Conservation (phyloP, 192 early-diverging fungal genomes). For the Irineochytrium annulatum region DNA sequence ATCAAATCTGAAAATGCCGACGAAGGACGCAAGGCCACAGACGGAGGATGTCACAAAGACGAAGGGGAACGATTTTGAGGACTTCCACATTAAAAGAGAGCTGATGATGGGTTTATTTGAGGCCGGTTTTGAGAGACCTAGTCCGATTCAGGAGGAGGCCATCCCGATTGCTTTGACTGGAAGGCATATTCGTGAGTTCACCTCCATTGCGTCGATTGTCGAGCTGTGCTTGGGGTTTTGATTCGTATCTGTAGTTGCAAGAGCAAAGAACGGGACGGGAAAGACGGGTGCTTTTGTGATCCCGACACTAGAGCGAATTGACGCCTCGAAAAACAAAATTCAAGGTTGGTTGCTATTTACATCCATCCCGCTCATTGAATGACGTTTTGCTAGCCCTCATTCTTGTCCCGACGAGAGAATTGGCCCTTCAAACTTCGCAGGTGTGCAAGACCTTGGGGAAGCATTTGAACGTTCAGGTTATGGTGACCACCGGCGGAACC, state of each 20-base stretch:
- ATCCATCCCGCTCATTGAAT: background rate
- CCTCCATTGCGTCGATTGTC: background rate
- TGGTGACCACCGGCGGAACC: constrained; percentile 99
- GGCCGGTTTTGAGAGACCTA: constrained; percentile 95
- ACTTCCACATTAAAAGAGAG: constrained; percentile 95
- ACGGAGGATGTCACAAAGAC: constrained; percentile 96
- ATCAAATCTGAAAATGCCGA: constrained; percentile 57
- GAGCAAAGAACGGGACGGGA: constrained; percentile 85
- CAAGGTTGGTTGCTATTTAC: constrained; percentile 51
- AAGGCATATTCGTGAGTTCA: constrained; percentile 67
- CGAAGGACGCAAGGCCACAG: constrained; percentile 88
- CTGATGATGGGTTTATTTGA: constrained; percentile 99
- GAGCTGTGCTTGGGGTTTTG: background rate
- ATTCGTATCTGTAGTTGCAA: constrained; percentile 2
- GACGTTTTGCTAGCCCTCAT: constrained; percentile 60
- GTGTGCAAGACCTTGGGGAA: constrained; percentile 97
- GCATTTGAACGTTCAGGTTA: constrained; percentile 87
- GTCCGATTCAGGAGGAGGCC: constrained; percentile 98
- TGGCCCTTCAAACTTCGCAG: constrained; percentile 98
- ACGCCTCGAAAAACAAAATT: constrained; percentile 77
- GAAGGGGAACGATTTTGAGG: constrained; percentile 99
- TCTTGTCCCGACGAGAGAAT: constrained; percentile 93
- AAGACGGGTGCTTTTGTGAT: constrained; percentile 98
- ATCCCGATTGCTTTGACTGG: constrained; percentile 96
- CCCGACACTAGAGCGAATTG: constrained; percentile 90